phyloP scores from a whole-genome alignment of 208 protist species.

The Herpetomonas samuelpessoai region DNA sequence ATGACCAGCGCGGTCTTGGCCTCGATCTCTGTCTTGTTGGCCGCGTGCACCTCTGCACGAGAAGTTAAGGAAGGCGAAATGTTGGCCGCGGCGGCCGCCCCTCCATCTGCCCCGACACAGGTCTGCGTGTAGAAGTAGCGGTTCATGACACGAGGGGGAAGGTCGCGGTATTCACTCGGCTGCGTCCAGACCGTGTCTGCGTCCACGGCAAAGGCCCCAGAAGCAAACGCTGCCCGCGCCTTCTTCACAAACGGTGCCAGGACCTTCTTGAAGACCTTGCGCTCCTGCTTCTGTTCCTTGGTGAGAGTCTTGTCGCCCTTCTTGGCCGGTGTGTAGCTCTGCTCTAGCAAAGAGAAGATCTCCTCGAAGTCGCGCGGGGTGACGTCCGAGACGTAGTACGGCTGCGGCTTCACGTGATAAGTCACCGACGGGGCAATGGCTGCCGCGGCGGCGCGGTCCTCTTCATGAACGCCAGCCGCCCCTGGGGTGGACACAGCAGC shows the following conservation, averaged over 20 bases:
- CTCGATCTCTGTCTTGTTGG: constrained; percentile 41
- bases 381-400: constrained; percentile 90
- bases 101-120: constrained; percentile 7
- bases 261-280: constrained; percentile 15
- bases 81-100: neutral
- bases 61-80: constrained; percentile 8
- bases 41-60: constrained; percentile 22
- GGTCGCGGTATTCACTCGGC: constrained; percentile 85
- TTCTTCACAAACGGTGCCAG: constrained; percentile 49
- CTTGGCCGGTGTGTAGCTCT: constrained; percentile 14
- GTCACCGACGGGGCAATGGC: constrained; percentile 23
- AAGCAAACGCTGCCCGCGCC: constrained; percentile 37
- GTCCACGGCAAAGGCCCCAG: constrained; percentile 47
- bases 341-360: constrained; percentile 46
- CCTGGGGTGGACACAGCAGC: neutral
- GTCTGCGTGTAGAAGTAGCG: constrained; percentile 75
- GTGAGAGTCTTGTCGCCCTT: constrained; percentile 2
- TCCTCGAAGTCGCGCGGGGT: constrained; percentile 71
- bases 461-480: too few species aligned
- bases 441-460: neutral
- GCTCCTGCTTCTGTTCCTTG: constrained; percentile 9
- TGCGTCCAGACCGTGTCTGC: constrained; percentile 80
- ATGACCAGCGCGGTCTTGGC: constrained; percentile 63
- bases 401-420: constrained; percentile 84
- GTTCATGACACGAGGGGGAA: constrained; percentile 79